Percentiles rank a stretch among this genome's conserved stretches.
Conservation (phyloP, 257 asterid genomes). For the Solanum gracilifrons region DNA sequence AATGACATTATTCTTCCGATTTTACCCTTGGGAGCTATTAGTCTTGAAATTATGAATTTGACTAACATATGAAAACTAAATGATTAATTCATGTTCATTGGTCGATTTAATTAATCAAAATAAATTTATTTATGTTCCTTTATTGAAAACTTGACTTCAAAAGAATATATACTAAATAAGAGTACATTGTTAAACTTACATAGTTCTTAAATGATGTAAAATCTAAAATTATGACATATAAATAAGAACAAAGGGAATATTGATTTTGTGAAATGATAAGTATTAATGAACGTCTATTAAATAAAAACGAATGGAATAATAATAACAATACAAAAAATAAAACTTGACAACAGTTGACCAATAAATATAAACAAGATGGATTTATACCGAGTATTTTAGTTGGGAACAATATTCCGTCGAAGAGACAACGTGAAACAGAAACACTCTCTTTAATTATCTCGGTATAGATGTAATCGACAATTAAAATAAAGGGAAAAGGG, state of each 20-base stretch:
- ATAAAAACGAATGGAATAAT: fast-evolving
- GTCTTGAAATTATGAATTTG: not conserved
- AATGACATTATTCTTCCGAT: not conserved
- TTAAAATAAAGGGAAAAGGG: too few relatives aligned
- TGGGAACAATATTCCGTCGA: not conserved
- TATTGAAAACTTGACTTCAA: too few relatives aligned
- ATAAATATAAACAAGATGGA: too few relatives aligned
- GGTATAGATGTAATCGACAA: not conserved
- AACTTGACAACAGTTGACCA: not conserved
- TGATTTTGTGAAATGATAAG: not conserved
- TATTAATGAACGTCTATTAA: too few relatives aligned
- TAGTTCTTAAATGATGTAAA: too few relatives aligned
- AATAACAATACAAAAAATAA: too few relatives aligned
- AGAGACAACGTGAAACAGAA: not conserved
- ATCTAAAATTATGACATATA: too few relatives aligned
- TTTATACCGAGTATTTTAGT: not conserved
- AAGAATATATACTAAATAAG: not conserved
- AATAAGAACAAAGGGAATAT: not conserved
- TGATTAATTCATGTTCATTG: too few relatives aligned
- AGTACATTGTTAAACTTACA: too few relatives aligned
- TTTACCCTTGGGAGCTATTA: too few relatives aligned
- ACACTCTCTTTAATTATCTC: too few relatives aligned
- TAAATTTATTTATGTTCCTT: too few relatives aligned
- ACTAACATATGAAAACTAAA: not conserved
- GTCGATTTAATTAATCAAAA: not conserved